Conservation (phyloP, 345 rosid species). For the Rhizophora apiculata region DNA sequence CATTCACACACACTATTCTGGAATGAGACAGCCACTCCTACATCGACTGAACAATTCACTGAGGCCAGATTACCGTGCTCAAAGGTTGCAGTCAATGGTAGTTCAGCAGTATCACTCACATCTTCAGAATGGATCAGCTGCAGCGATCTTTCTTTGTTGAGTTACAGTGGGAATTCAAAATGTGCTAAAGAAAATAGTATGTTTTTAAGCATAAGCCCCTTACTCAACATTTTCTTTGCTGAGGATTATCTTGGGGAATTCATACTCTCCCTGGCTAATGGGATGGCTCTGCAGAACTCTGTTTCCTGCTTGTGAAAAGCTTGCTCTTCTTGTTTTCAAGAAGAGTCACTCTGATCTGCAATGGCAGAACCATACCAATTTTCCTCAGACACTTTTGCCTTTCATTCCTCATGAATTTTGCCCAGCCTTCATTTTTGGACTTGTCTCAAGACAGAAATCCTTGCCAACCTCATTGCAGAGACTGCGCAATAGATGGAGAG, state of each 20-base stretch:
- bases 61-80: constrained; percentile 8
- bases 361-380: constrained; percentile 62
- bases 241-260: constrained; percentile 71
- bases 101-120: constrained; percentile 10
- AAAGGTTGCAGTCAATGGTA: constrained; percentile 12
- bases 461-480: constrained; percentile 71
- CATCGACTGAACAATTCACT: constrained; percentile 8
- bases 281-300: constrained; percentile 62
- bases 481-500: constrained; percentile 59
- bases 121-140: constrained; percentile 12
- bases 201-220: constrained; percentile 59
- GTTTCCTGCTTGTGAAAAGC: constrained; percentile 59
- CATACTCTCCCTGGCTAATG: constrained; percentile 53
- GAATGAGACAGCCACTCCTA: constrained; percentile 11
- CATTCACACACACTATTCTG: not conserved
- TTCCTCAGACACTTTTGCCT: constrained; percentile 59
- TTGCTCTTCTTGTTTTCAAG: constrained; percentile 61
- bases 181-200: constrained; percentile 31
- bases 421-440: constrained; percentile 67
- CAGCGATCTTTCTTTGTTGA: constrained; percentile 36
- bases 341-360: constrained; percentile 58
- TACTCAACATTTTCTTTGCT: constrained; percentile 91
- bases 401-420: constrained; percentile 70
- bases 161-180: constrained; percentile 50
- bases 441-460: constrained; percentile 60